Base-by-base conservation (phyloP, 2,329 filamentous ascomycete species). In the Arthrobotrys musiformis region DNA sequence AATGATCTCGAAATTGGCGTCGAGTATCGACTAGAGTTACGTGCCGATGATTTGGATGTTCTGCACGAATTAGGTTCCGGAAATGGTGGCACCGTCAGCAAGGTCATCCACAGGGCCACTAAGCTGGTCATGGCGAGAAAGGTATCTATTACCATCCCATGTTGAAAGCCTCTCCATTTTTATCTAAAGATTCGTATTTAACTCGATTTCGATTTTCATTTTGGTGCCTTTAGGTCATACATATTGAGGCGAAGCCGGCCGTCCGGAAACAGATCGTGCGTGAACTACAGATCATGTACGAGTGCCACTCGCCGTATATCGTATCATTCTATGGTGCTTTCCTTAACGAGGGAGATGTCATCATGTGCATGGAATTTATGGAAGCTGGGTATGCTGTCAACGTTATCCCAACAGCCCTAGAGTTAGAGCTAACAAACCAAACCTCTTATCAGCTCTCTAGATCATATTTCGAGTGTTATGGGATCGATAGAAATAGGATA, bases 311-410 rank as follows among this genome's bases (percentile, higher is more conserved):
- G 22, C 92, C 95, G 78, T 94, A 96, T 84, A 98, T 99, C 82
- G 95, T 99, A 77, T 97, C 92, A 67, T 99, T 97, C 84, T 98
- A 98, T 82, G 95, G 95, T 77, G 95, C 95, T 40, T 99, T 98
- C 83, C 89, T 98, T 82, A 98, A 97, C 83, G 92, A 96, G 82
- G 94, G 96, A 82, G 95, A 99, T 85, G 96, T 99, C 74, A 96
- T 98, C 81, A 94, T 99, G 91, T 99, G 95, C 84, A 99, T 99
- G 95, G 95, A 99, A 84, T 98, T 99, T 83, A 97, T 97, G 93
- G 95, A 99, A 84, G 93, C 94, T 83, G 95, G 95, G 95, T 98
- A 88, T 84, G 92, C 28, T 15, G 22, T 69, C 63, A 40, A 48
- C 33, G 44, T 17, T 60, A 70, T 80, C 56, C 81, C 79, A 56